Percentiles rank a stretch among this genome's conserved stretches.
These are phyloP conservation scores for Leucocoprinus leucothites DNA, from an alignment of 768 basidiomycete genomes.

Conservation along the genomic window DNA sequence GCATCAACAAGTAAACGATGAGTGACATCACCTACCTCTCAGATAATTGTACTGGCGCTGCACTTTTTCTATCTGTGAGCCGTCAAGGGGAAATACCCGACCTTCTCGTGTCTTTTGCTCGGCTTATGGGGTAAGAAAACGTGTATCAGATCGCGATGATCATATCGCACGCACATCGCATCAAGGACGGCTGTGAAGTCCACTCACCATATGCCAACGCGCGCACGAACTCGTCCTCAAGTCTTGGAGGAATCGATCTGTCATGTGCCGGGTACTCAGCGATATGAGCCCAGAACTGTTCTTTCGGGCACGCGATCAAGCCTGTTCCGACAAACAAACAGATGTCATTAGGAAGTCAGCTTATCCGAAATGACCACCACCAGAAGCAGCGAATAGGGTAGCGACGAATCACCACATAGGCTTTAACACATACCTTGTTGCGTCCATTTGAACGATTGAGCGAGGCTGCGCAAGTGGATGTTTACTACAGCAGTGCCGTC, in stretches of 20 bases:
- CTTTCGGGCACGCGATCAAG: slow-evolving; percentile 23
- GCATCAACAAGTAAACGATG: background rate
- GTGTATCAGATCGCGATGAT: slow-evolving; percentile 1
- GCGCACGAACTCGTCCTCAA: slow-evolving; percentile 31
- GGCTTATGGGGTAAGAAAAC: slow-evolving; percentile 22
- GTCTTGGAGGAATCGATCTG: slow-evolving; percentile 29
- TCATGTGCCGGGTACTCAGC: slow-evolving; percentile 43
- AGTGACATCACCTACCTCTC: slow-evolving; percentile 26
- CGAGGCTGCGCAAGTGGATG: slow-evolving; percentile 33
- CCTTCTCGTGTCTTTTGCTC: slow-evolving; percentile 24
- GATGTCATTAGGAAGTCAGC: background rate
- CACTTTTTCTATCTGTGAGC: slow-evolving; percentile 34
- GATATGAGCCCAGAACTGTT: slow-evolving; percentile 40
- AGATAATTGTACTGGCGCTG: slow-evolving; percentile 32
- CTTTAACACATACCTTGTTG: slow-evolving; percentile 24
- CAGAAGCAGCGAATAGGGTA: no score
- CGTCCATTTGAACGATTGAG: slow-evolving; percentile 33
- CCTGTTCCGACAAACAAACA: slow-evolving; percentile 17
- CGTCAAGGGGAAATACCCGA: slow-evolving; percentile 33
- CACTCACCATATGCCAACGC: slow-evolving; percentile 30
- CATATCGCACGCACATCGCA: background rate
- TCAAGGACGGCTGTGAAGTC: background rate
- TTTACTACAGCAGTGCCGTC: slow-evolving; percentile 31
- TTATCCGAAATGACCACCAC: no score
- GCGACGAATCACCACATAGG: no score